Conservation (phyloP, 169 alveolate genomes). For the Plasmodium cynomolgi region DNA sequence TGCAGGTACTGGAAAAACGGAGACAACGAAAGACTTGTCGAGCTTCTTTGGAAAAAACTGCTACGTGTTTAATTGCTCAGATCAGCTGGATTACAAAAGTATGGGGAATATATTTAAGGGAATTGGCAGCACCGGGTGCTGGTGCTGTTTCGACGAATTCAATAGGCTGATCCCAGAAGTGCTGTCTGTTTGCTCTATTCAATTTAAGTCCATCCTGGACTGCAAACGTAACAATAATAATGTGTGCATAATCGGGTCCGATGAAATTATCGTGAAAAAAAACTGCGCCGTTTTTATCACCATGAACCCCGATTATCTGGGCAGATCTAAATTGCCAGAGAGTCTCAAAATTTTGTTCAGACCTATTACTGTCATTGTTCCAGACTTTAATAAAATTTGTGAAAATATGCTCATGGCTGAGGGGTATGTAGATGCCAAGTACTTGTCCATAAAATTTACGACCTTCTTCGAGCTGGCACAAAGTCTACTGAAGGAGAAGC, state of each 20-base stretch:
- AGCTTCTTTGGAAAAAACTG: conserved; percentile 97
- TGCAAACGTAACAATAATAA: conserved; percentile 87
- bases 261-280: conserved; percentile 93
- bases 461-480: conserved; percentile 93
- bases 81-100: conserved; percentile 96
- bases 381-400: conserved; percentile 95
- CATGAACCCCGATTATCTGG: conserved; percentile 96
- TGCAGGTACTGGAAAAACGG: conserved; percentile 98
- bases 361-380: conserved; percentile 96
- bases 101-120: conserved; percentile 98
- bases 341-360: conserved; percentile 96
- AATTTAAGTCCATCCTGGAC: conserved; percentile 97
- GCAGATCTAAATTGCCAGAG: conserved; percentile 96
- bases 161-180: conserved; percentile 97
- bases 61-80: conserved; percentile 96
- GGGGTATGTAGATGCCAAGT: conserved; percentile 96
- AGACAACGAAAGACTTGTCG: conserved; percentile 96
- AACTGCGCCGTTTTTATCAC: conserved; percentile 97
- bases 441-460: conserved; percentile 94
- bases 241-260: conserved; percentile 93
- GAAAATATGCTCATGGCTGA: conserved; percentile 98
- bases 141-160: conserved; percentile 99
- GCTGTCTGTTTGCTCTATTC: conserved; percentile 96
- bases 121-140: conserved; percentile 96
- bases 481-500: conserved; percentile 93